Percentiles rank a stretch among this genome's conserved stretches.
Conservation (phyloP, 257 asterid genomes). For the Solanum okadae region DNA sequence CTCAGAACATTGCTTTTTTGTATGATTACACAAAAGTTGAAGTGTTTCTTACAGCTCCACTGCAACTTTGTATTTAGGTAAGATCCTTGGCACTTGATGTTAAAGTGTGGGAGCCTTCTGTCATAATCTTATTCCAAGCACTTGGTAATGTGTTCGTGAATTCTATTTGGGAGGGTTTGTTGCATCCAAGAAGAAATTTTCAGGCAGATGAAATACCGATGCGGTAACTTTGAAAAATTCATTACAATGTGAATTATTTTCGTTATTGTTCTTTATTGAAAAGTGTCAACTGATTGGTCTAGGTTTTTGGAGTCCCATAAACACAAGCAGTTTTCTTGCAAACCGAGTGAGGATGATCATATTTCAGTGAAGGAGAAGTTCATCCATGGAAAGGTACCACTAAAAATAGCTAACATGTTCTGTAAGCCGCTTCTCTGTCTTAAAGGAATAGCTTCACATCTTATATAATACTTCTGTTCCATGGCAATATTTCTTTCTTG, state of each 20-base stretch:
- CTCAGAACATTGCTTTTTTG: background rate
- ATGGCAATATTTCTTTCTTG: background rate
- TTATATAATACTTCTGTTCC: background rate
- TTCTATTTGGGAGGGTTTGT: constrained; percentile 78
- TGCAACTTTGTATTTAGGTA: constrained; percentile 39
- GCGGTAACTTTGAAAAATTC: constrained; percentile 35
- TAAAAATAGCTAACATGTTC: constrained; percentile 1
- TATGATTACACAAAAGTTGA: background rate
- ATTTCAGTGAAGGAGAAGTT: constrained; percentile 85
- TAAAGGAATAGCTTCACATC: background rate
- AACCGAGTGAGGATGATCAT: constrained; percentile 68
- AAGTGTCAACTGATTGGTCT: constrained; percentile 9
- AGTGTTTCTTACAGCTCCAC: background rate
- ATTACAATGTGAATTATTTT: background rate
- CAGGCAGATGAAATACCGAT: constrained; percentile 91
- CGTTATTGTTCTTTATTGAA: background rate
- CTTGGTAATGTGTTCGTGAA: constrained; percentile 71
- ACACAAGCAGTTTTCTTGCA: constrained; percentile 54
- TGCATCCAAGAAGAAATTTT: constrained; percentile 60
- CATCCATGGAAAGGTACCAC: constrained; percentile 76
- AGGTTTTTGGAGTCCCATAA: constrained; percentile 66
- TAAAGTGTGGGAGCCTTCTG: constrained; percentile 89
- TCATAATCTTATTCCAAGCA: constrained; percentile 68
- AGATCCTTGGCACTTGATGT: constrained; percentile 85
- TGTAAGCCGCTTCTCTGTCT: background rate